Percentiles rank a stretch among this genome's conserved stretches.
Evolutionary conservation across 192 early-diverging fungal genomes (phyloP).

Genomic region (Rhizoclosmatium sp.): DNA sequence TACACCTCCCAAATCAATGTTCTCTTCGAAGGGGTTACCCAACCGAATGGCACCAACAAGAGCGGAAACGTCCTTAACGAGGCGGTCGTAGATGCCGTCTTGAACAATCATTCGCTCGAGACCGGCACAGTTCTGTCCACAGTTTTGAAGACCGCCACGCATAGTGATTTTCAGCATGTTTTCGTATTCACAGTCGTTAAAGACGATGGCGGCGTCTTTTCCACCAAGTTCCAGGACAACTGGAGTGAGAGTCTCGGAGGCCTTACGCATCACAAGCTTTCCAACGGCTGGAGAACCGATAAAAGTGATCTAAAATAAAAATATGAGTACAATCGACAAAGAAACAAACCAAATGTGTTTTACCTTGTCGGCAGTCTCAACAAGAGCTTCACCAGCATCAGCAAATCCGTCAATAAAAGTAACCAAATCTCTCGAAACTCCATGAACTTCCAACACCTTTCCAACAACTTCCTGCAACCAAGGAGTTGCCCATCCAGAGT

Average conservation of each 20-base stretch:
- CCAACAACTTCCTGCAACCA: conserved; percentile 73
- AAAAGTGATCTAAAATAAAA: conserved; percentile 76
- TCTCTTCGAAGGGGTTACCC: conserved; percentile 74
- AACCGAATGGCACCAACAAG: conserved; percentile 70
- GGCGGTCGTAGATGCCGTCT: conserved; percentile 66
- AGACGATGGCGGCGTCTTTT: conserved; percentile 86
- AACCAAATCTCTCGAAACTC: conserved; percentile 80
- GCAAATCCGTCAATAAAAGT: conserved; percentile 82
- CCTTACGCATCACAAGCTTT: conserved; percentile 74
- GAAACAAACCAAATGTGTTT: background rate
- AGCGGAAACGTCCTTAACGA: conserved; percentile 69
- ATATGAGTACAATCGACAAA: conserved; percentile 41
- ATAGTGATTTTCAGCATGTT: conserved; percentile 76
- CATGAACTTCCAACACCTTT: conserved; percentile 72
- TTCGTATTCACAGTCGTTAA: conserved; percentile 73
- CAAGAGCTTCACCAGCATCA: conserved; percentile 81
- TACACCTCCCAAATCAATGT: conserved; percentile 85
- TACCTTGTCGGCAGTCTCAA: conserved; percentile 53
- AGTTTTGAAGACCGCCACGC: conserved; percentile 88
- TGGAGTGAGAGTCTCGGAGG: conserved; percentile 77
- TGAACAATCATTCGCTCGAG: conserved; percentile 86
- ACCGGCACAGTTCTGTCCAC: conserved; percentile 83
- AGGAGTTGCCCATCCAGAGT: conserved; percentile 80
- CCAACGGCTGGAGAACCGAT: conserved; percentile 88
- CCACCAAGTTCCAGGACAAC: conserved; percentile 91